Base-by-base conservation (phyloP, 2,329 filamentous ascomycete species). In the Aschersonia sp. region DNA sequence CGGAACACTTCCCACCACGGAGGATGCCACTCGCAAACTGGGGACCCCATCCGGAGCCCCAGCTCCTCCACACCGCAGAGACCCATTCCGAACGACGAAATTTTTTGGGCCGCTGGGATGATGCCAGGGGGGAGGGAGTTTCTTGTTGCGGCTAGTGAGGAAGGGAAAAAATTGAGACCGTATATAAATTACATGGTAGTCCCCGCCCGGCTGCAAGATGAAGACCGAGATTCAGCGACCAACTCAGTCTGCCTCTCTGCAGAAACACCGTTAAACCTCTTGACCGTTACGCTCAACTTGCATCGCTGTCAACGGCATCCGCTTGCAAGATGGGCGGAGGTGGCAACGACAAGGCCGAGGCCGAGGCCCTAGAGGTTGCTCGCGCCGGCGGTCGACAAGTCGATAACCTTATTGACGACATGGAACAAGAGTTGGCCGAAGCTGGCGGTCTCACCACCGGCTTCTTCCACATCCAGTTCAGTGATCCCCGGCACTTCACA, bases 401-500 rank as follows among this genome's bases (percentile, higher is more conserved):
- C 12, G 62, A 69, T 44, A 58, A 57, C 11, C 56, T 69, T 45
- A 67, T 70, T 35, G 54, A 54, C 30, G 62, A 66, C 45, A 66
- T 70, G 65, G 67, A 70, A 54, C 55, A 55, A 8, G 60, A 69
- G 55, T 60, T 70, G 14, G 61, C 59, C 9, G 62, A 53, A 2
- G 45, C 49, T 2, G 62, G 60, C 1, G 62, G 62, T 7, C 53
- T 61, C 1, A 57, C 61, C 30, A 63, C 57, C 30, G 62, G 66
- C 40, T 66, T 69, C 51, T 77, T 79, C 56, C 67, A 81, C 41
- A 52, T 82, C 42, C 63, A 74, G 37, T 79, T 84, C 63, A 69
- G 68, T 45, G 72, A 83, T 58, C 78, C 80, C 0, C 74, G 78
- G 56, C 57, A 63, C 48, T 87, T 84, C 59, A 86, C 81, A 30